Evolutionary conservation across 1,284 basidiomycete species (phyloP), one percentile per base, ranked within the genome.

Genomic region (Kwoniella shivajii): DNA sequence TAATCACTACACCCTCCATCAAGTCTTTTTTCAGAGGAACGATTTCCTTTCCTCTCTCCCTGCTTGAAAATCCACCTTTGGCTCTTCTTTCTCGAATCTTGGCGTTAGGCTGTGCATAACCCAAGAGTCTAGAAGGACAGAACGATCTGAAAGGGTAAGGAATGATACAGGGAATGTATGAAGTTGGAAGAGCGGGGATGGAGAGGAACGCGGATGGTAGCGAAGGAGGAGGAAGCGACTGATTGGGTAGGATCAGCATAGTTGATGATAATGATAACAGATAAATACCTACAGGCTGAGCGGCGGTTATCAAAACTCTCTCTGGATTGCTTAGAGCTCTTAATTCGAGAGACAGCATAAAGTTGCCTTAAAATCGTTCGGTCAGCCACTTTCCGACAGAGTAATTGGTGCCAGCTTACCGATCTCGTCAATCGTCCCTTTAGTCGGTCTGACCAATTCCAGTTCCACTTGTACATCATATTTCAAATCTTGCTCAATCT

Each of bases 381-480:
- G 34, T 53, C 20, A 54, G 52, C 27, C 18, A 18, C 11, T 18
- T 10, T 22, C 36, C 2, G 18, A 47, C 46, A 31, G 29, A 16
- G 24, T 13, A 22, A 13, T 9, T 18, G n/a, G 11, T 13, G 16
- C 6, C 5, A 43, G 53, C 74, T 56, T 27, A 75, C 75, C 72
- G 48, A 67, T 68, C 49, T 73, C 75, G 43, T 69, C 67, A 10
- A 30, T 30, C 9, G 57, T 43, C 0, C 55, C 64, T 41, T 50
- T 53, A 6, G 56, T 47, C 6, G 77, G 76, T 27, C 76, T 62
- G 11, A 78, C 74, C 7, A 78, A 66, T 60, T 78, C 77, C 62
- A 78, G 64, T 59, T 78, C 76, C 14, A 78, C 69, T 51, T 76
- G 70, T 5, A 78, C 71, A 56, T 78, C 77, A 52, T 78, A 78